These are phyloP conservation scores for Trebouxiophyceae sp. DNA, from an alignment of 163 green algal species.

Conservation along the genomic window DNA sequence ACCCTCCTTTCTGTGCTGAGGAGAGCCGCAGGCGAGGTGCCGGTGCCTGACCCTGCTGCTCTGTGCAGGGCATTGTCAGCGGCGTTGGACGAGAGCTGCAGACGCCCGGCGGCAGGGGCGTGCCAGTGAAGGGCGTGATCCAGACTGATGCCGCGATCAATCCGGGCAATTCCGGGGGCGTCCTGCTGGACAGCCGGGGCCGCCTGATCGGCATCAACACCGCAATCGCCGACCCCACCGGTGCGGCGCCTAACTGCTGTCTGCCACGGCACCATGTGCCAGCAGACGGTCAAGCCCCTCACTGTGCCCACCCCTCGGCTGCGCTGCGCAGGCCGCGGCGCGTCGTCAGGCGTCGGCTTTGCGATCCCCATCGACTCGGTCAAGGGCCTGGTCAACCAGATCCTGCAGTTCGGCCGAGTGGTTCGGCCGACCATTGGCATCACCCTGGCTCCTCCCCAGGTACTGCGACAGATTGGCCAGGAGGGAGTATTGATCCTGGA, in stretches of 20 bases:
- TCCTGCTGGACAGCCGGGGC: slow-evolving; percentile 80
- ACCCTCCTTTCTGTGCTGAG: no score
- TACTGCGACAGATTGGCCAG: slow-evolving; percentile 46
- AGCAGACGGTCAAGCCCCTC: no score
- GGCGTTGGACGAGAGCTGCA: slow-evolving; percentile 76
- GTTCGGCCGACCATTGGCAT: slow-evolving; percentile 88
- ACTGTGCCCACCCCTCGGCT: no score
- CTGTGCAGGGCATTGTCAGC: slow-evolving; percentile 64
- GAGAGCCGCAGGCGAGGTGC: no score
- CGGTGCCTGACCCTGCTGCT: no score
- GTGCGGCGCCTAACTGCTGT: no score
- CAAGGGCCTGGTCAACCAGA: slow-evolving; percentile 66
- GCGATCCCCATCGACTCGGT: slow-evolving; percentile 78
- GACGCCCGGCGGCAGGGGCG: slow-evolving; percentile 42
- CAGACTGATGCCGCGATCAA: slow-evolving; percentile 95
- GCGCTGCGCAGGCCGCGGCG: slow-evolving; percentile 33
- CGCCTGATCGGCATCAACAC: slow-evolving; percentile 91
- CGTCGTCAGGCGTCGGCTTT: slow-evolving; percentile 78
- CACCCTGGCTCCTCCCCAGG: slow-evolving; percentile 71
- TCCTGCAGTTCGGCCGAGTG: slow-evolving; percentile 83
- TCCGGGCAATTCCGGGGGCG: slow-evolving; percentile 78
- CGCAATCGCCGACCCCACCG: slow-evolving; percentile 70
- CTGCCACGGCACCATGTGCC: no score
- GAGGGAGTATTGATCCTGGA: slow-evolving; percentile 56
- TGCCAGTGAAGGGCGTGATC: slow-evolving; percentile 88